Conservation (phyloP, 2,329 filamentous ascomycete genomes). For the Passalora sequoiae region DNA sequence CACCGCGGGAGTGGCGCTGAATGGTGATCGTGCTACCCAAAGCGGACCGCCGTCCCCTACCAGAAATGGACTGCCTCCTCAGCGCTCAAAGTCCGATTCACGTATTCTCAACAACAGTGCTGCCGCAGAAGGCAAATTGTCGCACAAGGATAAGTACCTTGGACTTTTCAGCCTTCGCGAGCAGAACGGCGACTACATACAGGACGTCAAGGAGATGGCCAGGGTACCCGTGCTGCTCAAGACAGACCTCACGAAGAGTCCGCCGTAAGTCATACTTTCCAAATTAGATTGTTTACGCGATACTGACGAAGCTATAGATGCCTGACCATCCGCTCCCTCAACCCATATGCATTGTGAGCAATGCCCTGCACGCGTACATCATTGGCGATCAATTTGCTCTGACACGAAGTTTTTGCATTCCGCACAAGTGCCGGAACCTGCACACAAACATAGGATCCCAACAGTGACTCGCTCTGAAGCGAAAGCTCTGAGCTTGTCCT, state of each 20-base stretch:
- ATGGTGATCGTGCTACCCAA: slow-evolving; percentile 78
- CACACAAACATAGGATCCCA: slow-evolving; percentile 17
- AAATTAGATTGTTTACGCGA: no score
- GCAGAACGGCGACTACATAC: slow-evolving; percentile 91
- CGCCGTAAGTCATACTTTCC: slow-evolving; percentile 69
- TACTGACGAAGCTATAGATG: slow-evolving; percentile 54
- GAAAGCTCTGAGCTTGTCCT: slow-evolving; percentile 12
- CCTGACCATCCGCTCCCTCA: slow-evolving; percentile 76
- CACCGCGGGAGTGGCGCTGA: slow-evolving; percentile 83
- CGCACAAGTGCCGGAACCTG: slow-evolving; percentile 9
- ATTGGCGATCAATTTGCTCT: no score
- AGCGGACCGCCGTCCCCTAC: slow-evolving; percentile 90
- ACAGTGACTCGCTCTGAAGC: slow-evolving; percentile 12
- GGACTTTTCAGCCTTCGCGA: slow-evolving; percentile 85
- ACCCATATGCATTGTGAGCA: slow-evolving; percentile 62
- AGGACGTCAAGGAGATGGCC: slow-evolving; percentile 97
- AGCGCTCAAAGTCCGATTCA: slow-evolving; percentile 90
- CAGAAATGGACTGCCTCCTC: slow-evolving; percentile 66
- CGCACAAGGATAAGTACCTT: slow-evolving; percentile 94
- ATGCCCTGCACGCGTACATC: no score
- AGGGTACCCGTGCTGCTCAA: slow-evolving; percentile 96
- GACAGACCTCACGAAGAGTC: slow-evolving; percentile 97
- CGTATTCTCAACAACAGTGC: slow-evolving; percentile 70
- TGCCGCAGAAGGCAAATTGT: slow-evolving; percentile 71
- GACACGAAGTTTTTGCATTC: no score